Percentiles rank a stretch among this genome's conserved stretches.
These are phyloP conservation scores for Aspergillus sclerotiicarbonarius DNA, from an alignment of 495 filamentous ascomycete genomes.

Conservation along the genomic window DNA sequence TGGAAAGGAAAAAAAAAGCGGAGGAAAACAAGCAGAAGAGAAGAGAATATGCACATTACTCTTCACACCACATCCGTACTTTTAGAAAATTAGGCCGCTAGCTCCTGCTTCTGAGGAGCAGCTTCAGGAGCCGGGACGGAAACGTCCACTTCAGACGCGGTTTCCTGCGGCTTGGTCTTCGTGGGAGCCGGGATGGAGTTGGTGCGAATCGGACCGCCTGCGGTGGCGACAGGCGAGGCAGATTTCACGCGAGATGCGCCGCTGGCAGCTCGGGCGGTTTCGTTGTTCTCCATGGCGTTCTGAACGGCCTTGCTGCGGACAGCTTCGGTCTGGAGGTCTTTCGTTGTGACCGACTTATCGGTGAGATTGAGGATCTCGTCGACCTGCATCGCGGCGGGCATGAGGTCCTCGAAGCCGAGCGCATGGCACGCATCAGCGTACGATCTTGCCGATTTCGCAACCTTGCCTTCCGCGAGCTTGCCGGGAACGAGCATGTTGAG, in stretches of 20 bases:
- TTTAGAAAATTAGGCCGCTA: constrained; percentile 21
- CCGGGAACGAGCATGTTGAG: constrained; percentile 83
- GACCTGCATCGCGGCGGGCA: constrained; percentile 55
- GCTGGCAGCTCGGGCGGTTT: constrained; percentile 45
- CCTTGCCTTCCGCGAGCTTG: constrained; percentile 58
- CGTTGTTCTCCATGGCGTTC: constrained; percentile 51
- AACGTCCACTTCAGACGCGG: constrained; percentile 17
- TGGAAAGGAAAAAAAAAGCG: constrained; percentile 2
- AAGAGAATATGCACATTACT: neutral
- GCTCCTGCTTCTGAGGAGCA: constrained; percentile 23
- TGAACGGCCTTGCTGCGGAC: constrained; percentile 45
- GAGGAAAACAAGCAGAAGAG: neutral
- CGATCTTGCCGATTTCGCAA: constrained; percentile 55
- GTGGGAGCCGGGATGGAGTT: constrained; percentile 32
- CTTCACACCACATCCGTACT: neutral
- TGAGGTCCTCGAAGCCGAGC: constrained; percentile 60
- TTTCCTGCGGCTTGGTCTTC: constrained; percentile 20
- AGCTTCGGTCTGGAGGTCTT: constrained; percentile 26
- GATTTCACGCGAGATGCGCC: constrained; percentile 32
- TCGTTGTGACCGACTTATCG: constrained; percentile 33
- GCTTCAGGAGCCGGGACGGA: constrained; percentile 23
- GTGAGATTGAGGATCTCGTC: constrained; percentile 63
- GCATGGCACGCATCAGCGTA: constrained; percentile 63
- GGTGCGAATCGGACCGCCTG: constrained; percentile 42
- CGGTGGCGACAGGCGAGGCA: constrained; percentile 20